Percentiles rank a stretch among this genome's conserved stretches.
phyloP scores from a whole-genome alignment of 495 filamentous ascomycete genomes.

The Daldinia grandis region DNA sequence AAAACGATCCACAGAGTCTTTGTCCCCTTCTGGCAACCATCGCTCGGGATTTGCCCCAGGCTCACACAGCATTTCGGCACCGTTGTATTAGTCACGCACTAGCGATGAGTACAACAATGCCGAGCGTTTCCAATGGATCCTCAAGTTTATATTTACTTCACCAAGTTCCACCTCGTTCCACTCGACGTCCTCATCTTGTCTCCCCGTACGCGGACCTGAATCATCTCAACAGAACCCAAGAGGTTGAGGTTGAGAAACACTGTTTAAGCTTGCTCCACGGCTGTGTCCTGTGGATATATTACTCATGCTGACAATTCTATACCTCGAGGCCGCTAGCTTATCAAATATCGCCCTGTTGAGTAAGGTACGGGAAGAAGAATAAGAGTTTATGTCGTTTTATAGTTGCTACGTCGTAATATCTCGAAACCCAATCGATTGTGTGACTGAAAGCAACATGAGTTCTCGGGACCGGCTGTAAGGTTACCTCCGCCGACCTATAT shows the following conservation, averaged over 20 bases:
- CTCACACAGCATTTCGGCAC: conserved; percentile 1
- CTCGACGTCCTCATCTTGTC: background rate
- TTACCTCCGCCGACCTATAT: background rate
- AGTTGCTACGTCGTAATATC: background rate
- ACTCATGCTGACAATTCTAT: background rate
- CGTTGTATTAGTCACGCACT: conserved; percentile 1
- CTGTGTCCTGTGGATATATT: background rate
- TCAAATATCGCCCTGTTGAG: background rate
- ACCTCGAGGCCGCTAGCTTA: background rate
- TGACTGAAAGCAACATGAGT: background rate
- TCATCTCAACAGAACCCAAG: background rate
- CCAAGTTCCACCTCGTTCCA: conserved; percentile 1
- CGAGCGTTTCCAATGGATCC: background rate
- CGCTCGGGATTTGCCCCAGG: background rate
- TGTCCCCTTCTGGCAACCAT: background rate
- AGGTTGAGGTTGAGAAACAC: background rate
- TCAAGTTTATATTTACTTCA: background rate
- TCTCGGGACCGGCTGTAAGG: background rate
- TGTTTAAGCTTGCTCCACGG: background rate
- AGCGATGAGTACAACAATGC: background rate
- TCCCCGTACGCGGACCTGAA: background rate
- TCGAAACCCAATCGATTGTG: background rate
- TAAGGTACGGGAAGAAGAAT: background rate
- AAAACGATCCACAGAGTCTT: background rate
- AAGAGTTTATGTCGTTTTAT: background rate